These are phyloP conservation scores for Wickerhamomyces sp. DNA, from an alignment of 1,139 yeast species.

Conservation along the genomic window DNA sequence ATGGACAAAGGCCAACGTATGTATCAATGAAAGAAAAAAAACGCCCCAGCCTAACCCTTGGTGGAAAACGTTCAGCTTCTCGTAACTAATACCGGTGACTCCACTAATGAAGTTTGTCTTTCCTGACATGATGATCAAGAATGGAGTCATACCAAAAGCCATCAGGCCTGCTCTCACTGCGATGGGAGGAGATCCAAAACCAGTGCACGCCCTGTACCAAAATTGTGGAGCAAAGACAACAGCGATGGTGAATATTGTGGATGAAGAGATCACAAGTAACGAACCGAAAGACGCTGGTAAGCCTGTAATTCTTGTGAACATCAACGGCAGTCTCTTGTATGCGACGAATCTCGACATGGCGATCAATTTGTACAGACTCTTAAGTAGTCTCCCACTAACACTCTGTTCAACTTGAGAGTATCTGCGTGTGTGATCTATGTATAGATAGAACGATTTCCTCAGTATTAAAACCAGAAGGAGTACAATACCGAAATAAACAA, in stretches of 20 bases:
- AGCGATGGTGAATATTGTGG: slow-evolving; percentile 41
- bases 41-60: slow-evolving; percentile 38
- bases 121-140: slow-evolving; percentile 46
- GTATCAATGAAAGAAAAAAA: slow-evolving; percentile 45
- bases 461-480: slow-evolving; percentile 35
- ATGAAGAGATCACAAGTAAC: slow-evolving; percentile 33
- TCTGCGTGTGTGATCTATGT: slow-evolving; percentile 32
- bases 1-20: slow-evolving; percentile 47
- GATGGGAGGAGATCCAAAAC: slow-evolving; percentile 64
- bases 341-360: slow-evolving; percentile 43
- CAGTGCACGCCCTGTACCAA: slow-evolving; percentile 51
- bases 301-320: slow-evolving; percentile 35
- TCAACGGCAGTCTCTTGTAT: slow-evolving; percentile 42
- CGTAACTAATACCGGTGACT: slow-evolving; percentile 53
- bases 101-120: slow-evolving; percentile 45
- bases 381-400: slow-evolving; percentile 9
- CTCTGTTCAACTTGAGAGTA: slow-evolving; percentile 13
- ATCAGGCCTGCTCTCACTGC: slow-evolving; percentile 50
- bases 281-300: slow-evolving; percentile 50
- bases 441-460: slow-evolving; percentile 35
- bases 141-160: slow-evolving; percentile 50
- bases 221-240: slow-evolving; percentile 45
- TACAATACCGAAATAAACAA: slow-evolving; percentile 39
- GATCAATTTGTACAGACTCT: slow-evolving; percentile 19
- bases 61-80: slow-evolving; percentile 47